These are phyloP conservation scores for Blakeslea trispora DNA, from an alignment of 371 early-diverging fungal species.

Conservation along the genomic window DNA sequence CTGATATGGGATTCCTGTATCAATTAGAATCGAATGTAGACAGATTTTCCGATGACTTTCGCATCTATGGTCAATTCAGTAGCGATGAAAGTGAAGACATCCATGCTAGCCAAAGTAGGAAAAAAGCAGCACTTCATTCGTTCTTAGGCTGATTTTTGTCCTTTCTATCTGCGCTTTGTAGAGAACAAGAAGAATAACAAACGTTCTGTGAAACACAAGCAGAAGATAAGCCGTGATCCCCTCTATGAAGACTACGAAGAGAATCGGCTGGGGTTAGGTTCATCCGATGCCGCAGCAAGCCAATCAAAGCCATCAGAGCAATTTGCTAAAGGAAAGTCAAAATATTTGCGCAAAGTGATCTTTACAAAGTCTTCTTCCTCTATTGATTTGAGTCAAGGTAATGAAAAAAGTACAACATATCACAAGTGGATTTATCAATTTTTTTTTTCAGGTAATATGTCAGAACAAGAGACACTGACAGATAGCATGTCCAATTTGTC, in stretches of 20 bases:
- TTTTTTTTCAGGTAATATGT: too few relatives aligned
- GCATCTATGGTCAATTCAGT: constrained; percentile 29
- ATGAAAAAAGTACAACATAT: background rate
- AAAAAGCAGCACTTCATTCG: too few relatives aligned
- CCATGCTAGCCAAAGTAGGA: background rate
- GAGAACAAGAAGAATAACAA: constrained; percentile 7
- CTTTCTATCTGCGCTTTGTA: background rate
- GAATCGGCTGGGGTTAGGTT: constrained; percentile 17
- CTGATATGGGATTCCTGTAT: constrained; percentile 23
- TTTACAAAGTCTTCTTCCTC: constrained; percentile 19
- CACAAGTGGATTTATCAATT: background rate
- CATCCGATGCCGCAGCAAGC: background rate
- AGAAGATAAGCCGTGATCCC: constrained; percentile 10
- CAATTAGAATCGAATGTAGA: constrained; percentile 20
- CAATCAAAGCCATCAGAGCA: constrained; percentile 2
- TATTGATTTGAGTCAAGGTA: background rate
- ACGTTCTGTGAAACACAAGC: background rate
- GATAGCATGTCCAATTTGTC: constrained; percentile 6
- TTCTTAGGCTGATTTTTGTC: too few relatives aligned
- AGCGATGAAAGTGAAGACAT: constrained; percentile 26
- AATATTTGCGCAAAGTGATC: constrained; percentile 13
- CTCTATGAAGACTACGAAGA: constrained; percentile 16
- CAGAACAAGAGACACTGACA: background rate
- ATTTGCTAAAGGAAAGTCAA: constrained; percentile 24
- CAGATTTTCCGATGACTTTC: constrained; percentile 25